Base-by-base conservation (phyloP, 2,329 filamentous ascomycete genomes). In the Aspergillus pseudonomiae region DNA sequence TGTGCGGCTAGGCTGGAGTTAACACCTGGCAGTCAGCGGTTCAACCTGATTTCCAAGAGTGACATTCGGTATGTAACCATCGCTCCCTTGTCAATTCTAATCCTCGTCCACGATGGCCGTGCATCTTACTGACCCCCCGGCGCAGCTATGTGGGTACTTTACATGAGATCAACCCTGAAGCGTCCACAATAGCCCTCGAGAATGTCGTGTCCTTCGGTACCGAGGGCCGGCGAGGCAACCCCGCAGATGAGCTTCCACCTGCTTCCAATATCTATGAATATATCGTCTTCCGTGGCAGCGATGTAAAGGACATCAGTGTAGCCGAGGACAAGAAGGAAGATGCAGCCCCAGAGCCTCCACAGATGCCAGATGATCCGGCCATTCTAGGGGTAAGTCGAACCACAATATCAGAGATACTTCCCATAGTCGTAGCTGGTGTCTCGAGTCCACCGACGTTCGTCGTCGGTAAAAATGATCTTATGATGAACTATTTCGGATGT, bases 401-500 rank as follows among this genome's bases (percentile, higher is more conserved):
- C 63, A 34, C 26, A 32, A 24, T 16, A 36, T 36, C n/a, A 26
- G 26, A 36, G 24, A 11, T 55, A 16, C 32, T 10, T 16, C n/a
- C 21, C 34, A 19, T 55, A 36, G 21, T 36, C 34, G 52, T 55
- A 55, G 52, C 52, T 26, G 32, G 43, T 59, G 58, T n/a, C 56
- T 48, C 58, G 52, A 59, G 64, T 65, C 61, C 61, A 36, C 57
- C 50, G 57, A 61, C 45, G 52, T 57, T 59, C 36, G 19, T 62
- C 65, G 65, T 70, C 60, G 60, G 64, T 53, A 60, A 61, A 64
- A 2, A 69, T 72, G 70, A 73, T 74, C 68, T 68, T 68, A 77
- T 83, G 81, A 88, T 97, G 94, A 97, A 96, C 95, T 82, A 82
- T 96, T 90, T 86, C 93, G 94, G 94, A 97, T 97, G 92, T 95